phyloP scores from a whole-genome alignment of 2,329 filamentous ascomycete genomes.

The Furcasterigmium sp. region DNA sequence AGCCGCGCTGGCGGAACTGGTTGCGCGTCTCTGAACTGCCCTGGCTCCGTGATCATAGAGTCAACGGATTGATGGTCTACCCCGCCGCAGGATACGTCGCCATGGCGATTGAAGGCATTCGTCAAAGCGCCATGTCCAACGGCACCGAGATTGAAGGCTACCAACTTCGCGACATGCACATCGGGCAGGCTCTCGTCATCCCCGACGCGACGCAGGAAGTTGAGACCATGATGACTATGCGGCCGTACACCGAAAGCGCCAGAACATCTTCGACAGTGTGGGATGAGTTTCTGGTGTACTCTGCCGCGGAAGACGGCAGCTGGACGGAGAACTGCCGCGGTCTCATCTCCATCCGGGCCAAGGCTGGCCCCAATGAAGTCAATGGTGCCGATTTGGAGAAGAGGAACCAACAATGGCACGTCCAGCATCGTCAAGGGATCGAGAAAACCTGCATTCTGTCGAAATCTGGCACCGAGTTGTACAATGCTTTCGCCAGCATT shows the following conservation, averaged over 20 bases:
- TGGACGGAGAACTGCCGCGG: conserved; percentile 9
- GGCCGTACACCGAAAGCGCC: conserved; percentile 8
- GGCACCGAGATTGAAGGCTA: conserved; percentile 11
- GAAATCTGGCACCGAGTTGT: conserved; percentile 4
- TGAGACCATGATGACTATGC: conserved; percentile 11
- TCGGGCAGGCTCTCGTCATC: conserved; percentile 12
- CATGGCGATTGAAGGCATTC: conserved; percentile 16
- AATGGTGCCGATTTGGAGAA: not conserved
- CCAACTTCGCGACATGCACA: conserved; percentile 14
- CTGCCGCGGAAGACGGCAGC: conserved; percentile 7
- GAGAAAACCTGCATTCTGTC: not conserved
- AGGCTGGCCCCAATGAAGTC: not conserved
- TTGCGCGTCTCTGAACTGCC: conserved; percentile 26
- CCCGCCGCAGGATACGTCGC: conserved; percentile 28
- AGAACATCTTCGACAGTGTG: conserved; percentile 6
- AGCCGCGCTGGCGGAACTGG: conserved; percentile 10
- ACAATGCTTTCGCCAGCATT: conserved; percentile 9
- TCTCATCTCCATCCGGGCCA: conserved; percentile 6
- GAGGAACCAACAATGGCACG: not conserved
- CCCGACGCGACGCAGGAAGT: conserved; percentile 1
- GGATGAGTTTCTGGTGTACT: conserved; percentile 9
- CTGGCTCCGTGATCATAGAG: conserved; percentile 40
- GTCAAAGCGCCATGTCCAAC: conserved; percentile 7
- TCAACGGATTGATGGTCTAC: conserved; percentile 36
- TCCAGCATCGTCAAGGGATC: not conserved